phyloP scores from a whole-genome alignment of 345 rosid genomes.

The Eucalyptus erythrocorys region DNA sequence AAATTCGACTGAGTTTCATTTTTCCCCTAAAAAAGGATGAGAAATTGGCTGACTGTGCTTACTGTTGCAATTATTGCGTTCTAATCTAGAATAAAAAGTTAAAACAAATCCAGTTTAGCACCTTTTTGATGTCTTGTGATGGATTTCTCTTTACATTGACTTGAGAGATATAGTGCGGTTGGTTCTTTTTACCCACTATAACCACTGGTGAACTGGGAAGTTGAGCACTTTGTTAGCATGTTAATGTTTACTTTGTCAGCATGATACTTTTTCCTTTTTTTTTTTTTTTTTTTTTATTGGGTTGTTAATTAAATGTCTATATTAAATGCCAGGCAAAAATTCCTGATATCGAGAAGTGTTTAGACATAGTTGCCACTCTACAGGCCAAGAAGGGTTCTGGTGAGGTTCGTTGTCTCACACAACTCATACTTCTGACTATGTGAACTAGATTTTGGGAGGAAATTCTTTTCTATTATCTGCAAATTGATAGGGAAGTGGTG shows the following conservation, averaged over 20 bases:
- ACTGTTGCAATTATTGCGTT: neutral
- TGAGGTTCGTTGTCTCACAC: constrained; percentile 58
- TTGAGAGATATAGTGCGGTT: neutral
- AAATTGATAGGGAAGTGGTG: neutral
- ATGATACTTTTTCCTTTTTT: neutral
- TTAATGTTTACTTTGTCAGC: neutral
- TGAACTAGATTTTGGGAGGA: neutral
- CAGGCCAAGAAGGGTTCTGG: constrained; percentile 76
- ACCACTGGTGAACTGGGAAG: neutral
- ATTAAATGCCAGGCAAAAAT: constrained; percentile 66
- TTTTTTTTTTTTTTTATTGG: neutral
- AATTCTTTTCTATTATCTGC: neutral
- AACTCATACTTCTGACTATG: neutral
- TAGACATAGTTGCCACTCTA: constrained; percentile 75
- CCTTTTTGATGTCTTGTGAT: neutral
- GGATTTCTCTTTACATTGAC: neutral
- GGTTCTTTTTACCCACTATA: neutral
- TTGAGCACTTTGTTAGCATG: neutral
- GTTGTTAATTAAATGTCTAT: neutral
- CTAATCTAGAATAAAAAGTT: neutral
- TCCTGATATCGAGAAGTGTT: constrained; percentile 94
- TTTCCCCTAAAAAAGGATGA: neutral
- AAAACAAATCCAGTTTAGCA: neutral
- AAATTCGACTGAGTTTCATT: neutral
- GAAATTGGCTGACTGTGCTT: neutral